Conservation (phyloP, 139 green algal species). For the Chlamydomonas sp. region DNA sequence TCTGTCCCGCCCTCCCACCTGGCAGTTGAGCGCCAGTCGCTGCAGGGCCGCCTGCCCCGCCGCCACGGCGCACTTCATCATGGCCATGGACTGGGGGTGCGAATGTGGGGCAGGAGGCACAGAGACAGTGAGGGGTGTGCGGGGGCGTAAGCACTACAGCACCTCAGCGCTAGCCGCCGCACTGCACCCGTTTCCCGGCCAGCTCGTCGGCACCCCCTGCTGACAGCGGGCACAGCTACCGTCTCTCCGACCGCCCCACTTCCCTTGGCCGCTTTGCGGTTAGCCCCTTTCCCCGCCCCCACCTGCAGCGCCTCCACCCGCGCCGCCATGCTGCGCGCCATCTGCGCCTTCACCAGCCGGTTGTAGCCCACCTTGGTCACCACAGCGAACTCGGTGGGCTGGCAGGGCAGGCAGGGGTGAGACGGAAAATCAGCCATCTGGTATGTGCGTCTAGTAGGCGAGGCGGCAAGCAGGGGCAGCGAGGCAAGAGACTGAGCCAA, state of each 20-base stretch:
- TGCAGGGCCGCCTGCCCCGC: background rate
- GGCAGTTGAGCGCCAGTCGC: conserved; percentile 13
- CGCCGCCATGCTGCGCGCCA: conserved; percentile 24
- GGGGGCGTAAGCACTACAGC: too few species aligned
- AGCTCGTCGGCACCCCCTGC: too few species aligned
- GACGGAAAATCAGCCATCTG: too few species aligned
- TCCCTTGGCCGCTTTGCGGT: too few species aligned
- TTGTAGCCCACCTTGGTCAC: conserved; percentile 49
- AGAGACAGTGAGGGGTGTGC: background rate
- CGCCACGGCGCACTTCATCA: background rate
- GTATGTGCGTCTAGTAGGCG: too few species aligned
- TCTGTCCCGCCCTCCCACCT: background rate
- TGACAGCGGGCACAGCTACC: too few species aligned
- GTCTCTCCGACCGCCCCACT: too few species aligned
- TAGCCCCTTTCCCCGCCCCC: background rate
- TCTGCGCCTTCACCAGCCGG: conserved; percentile 42
- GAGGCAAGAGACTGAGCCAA: background rate
- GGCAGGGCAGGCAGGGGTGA: background rate
- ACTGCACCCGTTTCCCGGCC: too few species aligned
- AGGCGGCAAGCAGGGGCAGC: background rate
- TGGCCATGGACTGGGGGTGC: conserved; percentile 1
- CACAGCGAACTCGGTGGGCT: conserved; percentile 43
- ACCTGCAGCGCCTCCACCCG: conserved; percentile 25
- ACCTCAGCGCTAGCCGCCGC: too few species aligned
- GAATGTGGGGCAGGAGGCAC: background rate